These are phyloP conservation scores for Trebouxiophyceae sp. DNA, from an alignment of 163 green algal species.

Conservation along the genomic window DNA sequence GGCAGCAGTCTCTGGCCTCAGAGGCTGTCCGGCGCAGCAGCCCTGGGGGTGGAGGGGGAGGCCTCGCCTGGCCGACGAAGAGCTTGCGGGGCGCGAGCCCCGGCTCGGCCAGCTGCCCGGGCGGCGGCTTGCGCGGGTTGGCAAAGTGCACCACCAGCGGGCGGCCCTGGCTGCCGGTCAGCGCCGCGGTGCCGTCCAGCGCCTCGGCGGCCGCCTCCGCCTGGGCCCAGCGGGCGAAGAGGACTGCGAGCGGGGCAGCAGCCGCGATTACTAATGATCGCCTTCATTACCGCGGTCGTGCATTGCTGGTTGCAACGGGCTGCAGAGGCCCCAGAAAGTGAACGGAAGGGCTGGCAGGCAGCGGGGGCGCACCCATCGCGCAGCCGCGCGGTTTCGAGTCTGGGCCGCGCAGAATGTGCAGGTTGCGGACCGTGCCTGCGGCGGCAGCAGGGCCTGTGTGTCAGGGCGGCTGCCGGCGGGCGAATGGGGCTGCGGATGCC, in stretches of 20 bases:
- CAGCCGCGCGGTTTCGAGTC: constrained; percentile 55
- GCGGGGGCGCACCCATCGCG: constrained; percentile 38
- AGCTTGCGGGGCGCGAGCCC: constrained; percentile 80
- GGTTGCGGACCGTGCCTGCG: constrained; percentile 37
- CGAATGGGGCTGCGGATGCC: constrained; percentile 24
- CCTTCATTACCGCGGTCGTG: too few relatives aligned
- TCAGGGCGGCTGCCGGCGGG: constrained; percentile 41
- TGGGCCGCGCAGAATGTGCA: constrained; percentile 41
- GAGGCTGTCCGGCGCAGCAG: too few relatives aligned
- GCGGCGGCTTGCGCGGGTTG: constrained; percentile 53
- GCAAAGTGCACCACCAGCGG: constrained; percentile 74
- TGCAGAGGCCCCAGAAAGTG: too few relatives aligned
- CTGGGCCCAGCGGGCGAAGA: constrained; percentile 18
- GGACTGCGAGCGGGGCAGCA: neutral
- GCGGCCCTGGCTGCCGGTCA: constrained; percentile 37
- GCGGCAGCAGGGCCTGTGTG: too few relatives aligned
- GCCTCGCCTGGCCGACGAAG: constrained; percentile 80
- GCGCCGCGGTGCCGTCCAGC: constrained; percentile 56
- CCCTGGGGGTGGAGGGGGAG: too few relatives aligned
- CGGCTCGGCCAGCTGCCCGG: constrained; percentile 37
- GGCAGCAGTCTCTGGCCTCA: too few relatives aligned
- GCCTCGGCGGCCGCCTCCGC: constrained; percentile 62
- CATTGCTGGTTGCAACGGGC: too few relatives aligned
- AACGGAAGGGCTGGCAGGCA: neutral
- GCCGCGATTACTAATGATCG: neutral